These are phyloP conservation scores for Colletotrichum ledebouriae DNA, from an alignment of 2,329 filamentous ascomycete genomes.

Conservation along the genomic window DNA sequence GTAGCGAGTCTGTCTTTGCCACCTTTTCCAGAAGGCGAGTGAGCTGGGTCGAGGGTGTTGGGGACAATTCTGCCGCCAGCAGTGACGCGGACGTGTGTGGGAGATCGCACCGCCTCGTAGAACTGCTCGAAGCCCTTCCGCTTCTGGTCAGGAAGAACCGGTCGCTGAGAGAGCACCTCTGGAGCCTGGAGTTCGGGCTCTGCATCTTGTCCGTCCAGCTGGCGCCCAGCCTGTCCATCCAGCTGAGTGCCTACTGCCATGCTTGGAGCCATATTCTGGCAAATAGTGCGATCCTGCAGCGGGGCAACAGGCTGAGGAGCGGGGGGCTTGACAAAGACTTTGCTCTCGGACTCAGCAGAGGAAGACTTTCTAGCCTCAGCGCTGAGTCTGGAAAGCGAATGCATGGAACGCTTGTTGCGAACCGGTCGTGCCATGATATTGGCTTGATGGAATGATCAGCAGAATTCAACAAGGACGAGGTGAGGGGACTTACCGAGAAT, in stretches of 20 bases:
- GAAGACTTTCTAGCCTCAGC: constrained; percentile 33
- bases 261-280: neutral
- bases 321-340: neutral
- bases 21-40: constrained; percentile 64
- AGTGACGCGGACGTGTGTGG: constrained; percentile 76
- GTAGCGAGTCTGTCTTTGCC: constrained; percentile 55
- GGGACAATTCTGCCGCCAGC: constrained; percentile 77
- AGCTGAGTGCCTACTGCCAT: constrained; percentile 25
- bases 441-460: constrained; percentile 27
- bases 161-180: constrained; percentile 41
- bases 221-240: constrained; percentile 44
- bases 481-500: constrained; percentile 9
- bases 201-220: constrained; percentile 57
- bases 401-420: constrained; percentile 21
- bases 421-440: constrained; percentile 32
- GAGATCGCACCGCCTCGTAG: constrained; percentile 76
- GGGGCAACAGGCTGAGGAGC: neutral
- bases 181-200: constrained; percentile 45
- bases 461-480: neutral
- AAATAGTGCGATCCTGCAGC: constrained; percentile 2
- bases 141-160: constrained; percentile 60
- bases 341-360: constrained; percentile 25
- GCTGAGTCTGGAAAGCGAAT: constrained; percentile 26
- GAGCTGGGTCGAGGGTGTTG: constrained; percentile 66
- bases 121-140: constrained; percentile 77